A percentile compares a stretch with the other conserved stretches of the same genome.
phyloP scores from a whole-genome alignment of 2,329 filamentous ascomycete species.

The Thelonectria olida region DNA sequence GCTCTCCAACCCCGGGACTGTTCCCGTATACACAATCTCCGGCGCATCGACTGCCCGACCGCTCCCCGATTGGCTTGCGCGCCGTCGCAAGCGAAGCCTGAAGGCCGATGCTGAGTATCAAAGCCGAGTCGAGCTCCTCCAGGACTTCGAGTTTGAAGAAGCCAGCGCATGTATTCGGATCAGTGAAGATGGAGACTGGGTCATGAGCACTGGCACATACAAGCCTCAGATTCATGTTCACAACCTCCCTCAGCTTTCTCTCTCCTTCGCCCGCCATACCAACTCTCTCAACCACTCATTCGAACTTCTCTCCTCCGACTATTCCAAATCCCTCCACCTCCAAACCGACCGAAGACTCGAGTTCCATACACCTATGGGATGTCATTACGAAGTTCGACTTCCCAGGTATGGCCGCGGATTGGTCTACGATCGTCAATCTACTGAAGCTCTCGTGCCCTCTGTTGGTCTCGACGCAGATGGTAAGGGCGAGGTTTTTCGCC shows the following conservation, averaged over 20 bases:
- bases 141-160: conserved; percentile 98
- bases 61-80: conserved; percentile 93
- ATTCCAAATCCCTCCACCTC: conserved; percentile 92
- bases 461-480: conserved; percentile 89
- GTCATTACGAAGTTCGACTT: conserved; percentile 88
- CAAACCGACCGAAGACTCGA: conserved; percentile 92
- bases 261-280: conserved; percentile 95
- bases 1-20: conserved; percentile 81
- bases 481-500: conserved; percentile 88
- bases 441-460: conserved; percentile 86
- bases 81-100: conserved; percentile 87
- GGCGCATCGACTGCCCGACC: conserved; percentile 88
- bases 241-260: conserved; percentile 88
- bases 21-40: conserved; percentile 94
- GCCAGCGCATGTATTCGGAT: conserved; percentile 89
- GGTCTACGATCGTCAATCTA: conserved; percentile 81
- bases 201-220: conserved; percentile 89
- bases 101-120: conserved; percentile 94
- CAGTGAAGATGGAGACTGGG: conserved; percentile 96
- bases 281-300: conserved; percentile 92
- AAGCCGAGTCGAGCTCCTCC: conserved; percentile 91
- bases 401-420: conserved; percentile 93
- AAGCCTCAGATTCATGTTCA: conserved; percentile 85
- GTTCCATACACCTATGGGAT: conserved; percentile 88
- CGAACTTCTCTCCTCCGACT: conserved; percentile 86